These are phyloP conservation scores for Phaeolepiota aurea DNA, from an alignment of 768 basidiomycete genomes.

Conservation along the genomic window DNA sequence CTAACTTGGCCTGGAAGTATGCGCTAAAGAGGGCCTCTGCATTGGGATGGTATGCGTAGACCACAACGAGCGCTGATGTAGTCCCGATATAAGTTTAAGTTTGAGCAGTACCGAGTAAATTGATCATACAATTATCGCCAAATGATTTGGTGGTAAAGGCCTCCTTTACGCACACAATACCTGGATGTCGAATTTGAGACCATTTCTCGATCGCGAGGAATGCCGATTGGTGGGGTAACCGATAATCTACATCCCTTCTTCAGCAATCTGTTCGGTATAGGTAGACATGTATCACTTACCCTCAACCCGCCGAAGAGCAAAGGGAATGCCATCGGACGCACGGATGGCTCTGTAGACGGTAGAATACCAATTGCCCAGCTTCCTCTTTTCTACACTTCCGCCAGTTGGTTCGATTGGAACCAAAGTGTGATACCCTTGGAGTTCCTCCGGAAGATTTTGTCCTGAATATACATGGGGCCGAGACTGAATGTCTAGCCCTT, in stretches of 20 bases:
- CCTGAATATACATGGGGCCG: conserved; percentile 30
- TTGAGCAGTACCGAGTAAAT: no score
- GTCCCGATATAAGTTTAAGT: background rate
- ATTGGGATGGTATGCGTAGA: conserved; percentile 83
- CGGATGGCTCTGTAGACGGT: conserved; percentile 79
- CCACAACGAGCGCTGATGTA: conserved; percentile 74
- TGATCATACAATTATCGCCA: conserved; percentile 85
- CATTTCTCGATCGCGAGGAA: conserved; percentile 81
- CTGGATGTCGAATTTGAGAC: conserved; percentile 79
- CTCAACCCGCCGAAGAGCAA: conserved; percentile 79
- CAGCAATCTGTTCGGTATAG: background rate
- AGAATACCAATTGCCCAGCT: conserved; percentile 79
- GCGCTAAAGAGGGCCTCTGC: conserved; percentile 75
- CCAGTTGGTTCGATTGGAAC: conserved; percentile 61
- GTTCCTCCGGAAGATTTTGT: conserved; percentile 69
- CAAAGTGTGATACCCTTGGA: conserved; percentile 87
- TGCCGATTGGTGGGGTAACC: conserved; percentile 72
- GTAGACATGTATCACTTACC: conserved; percentile 38
- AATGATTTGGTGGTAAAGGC: conserved; percentile 95
- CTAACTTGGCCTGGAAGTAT: conserved; percentile 56
- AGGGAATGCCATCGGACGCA: conserved; percentile 66
- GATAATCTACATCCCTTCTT: conserved; percentile 50
- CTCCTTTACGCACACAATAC: conserved; percentile 75
- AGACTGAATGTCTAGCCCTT: no score
- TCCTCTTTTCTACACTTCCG: conserved; percentile 49